A percentile compares a stretch with the other conserved stretches of the same genome.
phyloP scores from a whole-genome alignment of 73 alveolate species.

The Tetrahymena malaccensis region DNA sequence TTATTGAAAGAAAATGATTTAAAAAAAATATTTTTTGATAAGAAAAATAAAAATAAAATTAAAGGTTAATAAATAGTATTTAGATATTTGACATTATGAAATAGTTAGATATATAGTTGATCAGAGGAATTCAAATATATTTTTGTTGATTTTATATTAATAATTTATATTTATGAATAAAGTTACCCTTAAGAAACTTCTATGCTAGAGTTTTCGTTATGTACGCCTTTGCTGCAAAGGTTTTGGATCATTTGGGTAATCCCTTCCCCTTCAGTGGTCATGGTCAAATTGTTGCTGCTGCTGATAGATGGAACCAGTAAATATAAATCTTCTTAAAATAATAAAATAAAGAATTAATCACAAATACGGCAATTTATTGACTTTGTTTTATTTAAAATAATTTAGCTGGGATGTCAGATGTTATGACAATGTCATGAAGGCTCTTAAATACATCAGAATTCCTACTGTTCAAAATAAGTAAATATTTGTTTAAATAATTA shows the following conservation, averaged over 20 bases:
- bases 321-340: neutral
- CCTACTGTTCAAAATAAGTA: slow-evolving; percentile 13
- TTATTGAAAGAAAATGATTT: no score
- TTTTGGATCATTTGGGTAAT: slow-evolving; percentile 31
- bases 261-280: slow-evolving; percentile 36
- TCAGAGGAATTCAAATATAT: neutral
- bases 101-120: neutral
- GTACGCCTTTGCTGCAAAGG: slow-evolving; percentile 33
- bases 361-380: no score
- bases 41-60: no score
- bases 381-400: no score
- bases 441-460: slow-evolving; percentile 3
- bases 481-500: neutral
- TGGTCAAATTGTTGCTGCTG: neutral
- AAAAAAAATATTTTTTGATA: no score
- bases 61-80: no score
- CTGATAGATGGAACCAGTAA: slow-evolving; percentile 17
- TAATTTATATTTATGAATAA: neutral
- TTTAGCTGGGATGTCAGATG: slow-evolving; percentile 24
- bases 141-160: neutral
- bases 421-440: slow-evolving; percentile 29
- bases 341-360: neutral
- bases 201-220: slow-evolving; percentile 44
- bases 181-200: slow-evolving; percentile 40
- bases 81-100: no score